These are phyloP conservation scores for Dactylellina parvicollis DNA, from an alignment of 2,329 filamentous ascomycete species.

Conservation along the genomic window DNA sequence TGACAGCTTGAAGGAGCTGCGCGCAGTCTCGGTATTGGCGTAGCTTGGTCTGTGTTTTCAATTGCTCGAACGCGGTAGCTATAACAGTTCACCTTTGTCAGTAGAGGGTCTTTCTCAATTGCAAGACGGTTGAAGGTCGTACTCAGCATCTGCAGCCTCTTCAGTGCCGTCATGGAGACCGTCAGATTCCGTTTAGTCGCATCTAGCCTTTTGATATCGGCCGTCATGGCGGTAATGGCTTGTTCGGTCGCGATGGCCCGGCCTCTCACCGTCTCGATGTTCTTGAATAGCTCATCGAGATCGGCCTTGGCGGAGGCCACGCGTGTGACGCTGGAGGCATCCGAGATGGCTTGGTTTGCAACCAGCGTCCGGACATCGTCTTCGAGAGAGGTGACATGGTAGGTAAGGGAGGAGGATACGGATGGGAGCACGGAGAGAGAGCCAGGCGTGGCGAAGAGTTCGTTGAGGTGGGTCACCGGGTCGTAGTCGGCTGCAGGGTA, in stretches of 20 bases:
- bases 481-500: slow-evolving; percentile 77
- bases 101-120: background rate
- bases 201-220: slow-evolving; percentile 96
- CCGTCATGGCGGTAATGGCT: slow-evolving; percentile 97
- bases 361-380: slow-evolving; percentile 78
- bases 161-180: slow-evolving; percentile 95
- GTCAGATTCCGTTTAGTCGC: slow-evolving; percentile 96
- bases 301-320: slow-evolving; percentile 92
- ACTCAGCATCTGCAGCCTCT: slow-evolving; percentile 94
- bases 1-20: slow-evolving; percentile 88
- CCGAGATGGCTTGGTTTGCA: slow-evolving; percentile 80
- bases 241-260: slow-evolving; percentile 91
- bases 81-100: background rate
- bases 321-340: slow-evolving; percentile 85
- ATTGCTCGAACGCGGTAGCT: slow-evolving; percentile 94
- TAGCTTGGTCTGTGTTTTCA: slow-evolving; percentile 81
- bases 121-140: slow-evolving; percentile 14
- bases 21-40: slow-evolving; percentile 95
- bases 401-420: slow-evolving; percentile 77
- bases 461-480: slow-evolving; percentile 90
- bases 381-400: slow-evolving; percentile 83
- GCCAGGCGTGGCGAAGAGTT: slow-evolving; percentile 89
- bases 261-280: slow-evolving; percentile 91
- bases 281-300: slow-evolving; percentile 86
- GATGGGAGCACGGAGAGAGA: slow-evolving; percentile 79